These are phyloP conservation scores for Trichoderma virens DNA, from an alignment of 495 filamentous ascomycete species.

Conservation along the genomic window DNA sequence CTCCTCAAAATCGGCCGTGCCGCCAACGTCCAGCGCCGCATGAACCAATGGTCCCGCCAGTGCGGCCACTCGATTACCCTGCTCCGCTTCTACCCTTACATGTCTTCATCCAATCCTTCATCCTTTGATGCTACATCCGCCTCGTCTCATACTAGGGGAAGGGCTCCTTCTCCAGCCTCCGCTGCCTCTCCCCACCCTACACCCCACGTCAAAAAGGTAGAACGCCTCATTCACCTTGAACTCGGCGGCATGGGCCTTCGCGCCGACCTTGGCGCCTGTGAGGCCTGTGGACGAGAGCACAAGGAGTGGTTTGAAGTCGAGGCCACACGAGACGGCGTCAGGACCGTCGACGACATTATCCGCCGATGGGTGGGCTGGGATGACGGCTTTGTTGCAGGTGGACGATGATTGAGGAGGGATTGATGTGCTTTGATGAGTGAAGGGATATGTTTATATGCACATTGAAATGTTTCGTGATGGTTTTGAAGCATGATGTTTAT, in stretches of 20 bases:
- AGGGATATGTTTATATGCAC: neutral
- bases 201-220: constrained; percentile 80
- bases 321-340: constrained; percentile 61
- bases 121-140: neutral
- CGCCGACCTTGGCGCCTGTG: constrained; percentile 49
- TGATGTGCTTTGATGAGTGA: neutral
- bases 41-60: constrained; percentile 89
- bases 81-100: constrained; percentile 86
- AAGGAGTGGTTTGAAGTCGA: constrained; percentile 94
- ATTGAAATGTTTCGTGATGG: neutral
- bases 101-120: constrained; percentile 25
- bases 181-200: constrained; percentile 53
- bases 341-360: constrained; percentile 73
- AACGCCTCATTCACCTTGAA: constrained; percentile 86
- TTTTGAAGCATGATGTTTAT: neutral
- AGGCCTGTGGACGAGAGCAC: constrained; percentile 78
- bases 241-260: constrained; percentile 60
- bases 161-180: constrained; percentile 28
- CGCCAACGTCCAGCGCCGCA: constrained; percentile 78
- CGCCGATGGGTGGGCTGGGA: constrained; percentile 83
- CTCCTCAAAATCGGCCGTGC: constrained; percentile 90
- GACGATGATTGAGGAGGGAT: neutral
- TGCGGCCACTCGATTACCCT: constrained; percentile 82
- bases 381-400: constrained; percentile 20
- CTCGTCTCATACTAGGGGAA: neutral